Percentiles rank a stretch among this genome's conserved stretches.
Evolutionary conservation across 768 basidiomycete species (phyloP).

Genomic region (Boletus reticulatus): DNA sequence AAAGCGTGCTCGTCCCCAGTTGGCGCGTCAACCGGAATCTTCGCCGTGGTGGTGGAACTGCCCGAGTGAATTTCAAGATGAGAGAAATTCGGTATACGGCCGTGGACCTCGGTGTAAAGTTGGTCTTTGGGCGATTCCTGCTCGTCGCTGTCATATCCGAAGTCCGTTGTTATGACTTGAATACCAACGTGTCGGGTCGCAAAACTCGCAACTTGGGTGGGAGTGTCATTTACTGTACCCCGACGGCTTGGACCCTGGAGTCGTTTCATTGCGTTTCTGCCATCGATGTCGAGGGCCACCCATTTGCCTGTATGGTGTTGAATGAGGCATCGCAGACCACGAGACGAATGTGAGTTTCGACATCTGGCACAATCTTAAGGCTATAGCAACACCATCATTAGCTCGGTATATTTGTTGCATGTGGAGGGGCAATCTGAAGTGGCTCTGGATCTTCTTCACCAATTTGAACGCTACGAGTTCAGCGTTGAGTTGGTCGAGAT

Average conservation of each 20-base stretch:
- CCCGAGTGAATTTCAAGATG: neutral
- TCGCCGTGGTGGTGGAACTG: neutral
- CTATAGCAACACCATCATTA: neutral
- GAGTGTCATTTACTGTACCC: conserved; percentile 8
- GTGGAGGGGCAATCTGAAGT: neutral
- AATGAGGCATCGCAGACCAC: neutral
- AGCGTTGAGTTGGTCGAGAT: neutral
- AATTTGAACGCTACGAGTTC: conserved; percentile 7
- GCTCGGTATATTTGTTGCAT: conserved; percentile 7
- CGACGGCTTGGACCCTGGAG: neutral
- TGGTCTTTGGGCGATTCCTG: conserved; percentile 17
- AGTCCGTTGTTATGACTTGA: conserved; percentile 17
- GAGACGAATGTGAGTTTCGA: conserved; percentile 1
- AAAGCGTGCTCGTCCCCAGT: conserved; percentile 9
- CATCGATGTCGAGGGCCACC: conserved; percentile 11
- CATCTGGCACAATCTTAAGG: neutral
- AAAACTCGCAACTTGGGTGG: neutral
- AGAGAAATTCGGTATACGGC: conserved; percentile 9
- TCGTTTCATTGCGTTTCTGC: conserved; percentile 10
- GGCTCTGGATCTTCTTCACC: conserved; percentile 11
- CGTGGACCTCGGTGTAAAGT: neutral
- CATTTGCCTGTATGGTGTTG: conserved; percentile 15
- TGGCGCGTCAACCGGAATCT: conserved; percentile 9
- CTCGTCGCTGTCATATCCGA: conserved; percentile 11
- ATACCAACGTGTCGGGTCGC: neutral